Evolutionary conservation across 2,329 filamentous ascomycete species (phyloP), one percentile per base, ranked within the genome.

Genomic region (Trichoderma lentiforme): DNA sequence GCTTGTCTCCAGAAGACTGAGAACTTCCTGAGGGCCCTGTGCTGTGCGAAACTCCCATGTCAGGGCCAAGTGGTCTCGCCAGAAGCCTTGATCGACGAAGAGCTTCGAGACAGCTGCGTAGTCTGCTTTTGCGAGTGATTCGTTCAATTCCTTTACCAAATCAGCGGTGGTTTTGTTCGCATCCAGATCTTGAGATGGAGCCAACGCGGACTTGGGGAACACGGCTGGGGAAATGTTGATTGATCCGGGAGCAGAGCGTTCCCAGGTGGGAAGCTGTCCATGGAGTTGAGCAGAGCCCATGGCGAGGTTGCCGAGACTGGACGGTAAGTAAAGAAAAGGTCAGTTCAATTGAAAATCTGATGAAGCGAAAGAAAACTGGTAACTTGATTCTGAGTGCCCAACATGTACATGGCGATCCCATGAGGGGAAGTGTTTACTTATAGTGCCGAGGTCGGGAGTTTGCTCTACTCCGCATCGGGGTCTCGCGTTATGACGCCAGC

Each of bases 1-100:
- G 14, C 76, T 79, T 58, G 60, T 70, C 47, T 77, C 72, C 0
- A 88, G 75, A 65, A 85, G 86, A 0, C 77, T 73, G 1, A 73
- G 74, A 47, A 89, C 83, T 30, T 80, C 79, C 0, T 77, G 74
- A 0, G 81, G 79, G 0, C 84, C 83, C n/a, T 86, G 82, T 1
- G 87, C 76, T 2, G 86, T 88, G 70, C 83, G 85, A 60, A 88
- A 85, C 53, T 86, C 84, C 88, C 87, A 90, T 0, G 86, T 84
- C 1, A 90, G 77, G 24, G 84, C 85, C 0, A 90, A 80, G 57
- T 89, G 86, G 74, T 90, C 88, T 9, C 88, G 84, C 88, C 88
- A 90, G 78, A 84, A 89, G 70, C 86, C 84, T 24, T 85, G 80
- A 1, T 80, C 74, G 3, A 82, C 75, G 60, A 89, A 85, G 4